Conservation (phyloP, 495 filamentous ascomycete species). For the Penicillium dipodomyicola region DNA sequence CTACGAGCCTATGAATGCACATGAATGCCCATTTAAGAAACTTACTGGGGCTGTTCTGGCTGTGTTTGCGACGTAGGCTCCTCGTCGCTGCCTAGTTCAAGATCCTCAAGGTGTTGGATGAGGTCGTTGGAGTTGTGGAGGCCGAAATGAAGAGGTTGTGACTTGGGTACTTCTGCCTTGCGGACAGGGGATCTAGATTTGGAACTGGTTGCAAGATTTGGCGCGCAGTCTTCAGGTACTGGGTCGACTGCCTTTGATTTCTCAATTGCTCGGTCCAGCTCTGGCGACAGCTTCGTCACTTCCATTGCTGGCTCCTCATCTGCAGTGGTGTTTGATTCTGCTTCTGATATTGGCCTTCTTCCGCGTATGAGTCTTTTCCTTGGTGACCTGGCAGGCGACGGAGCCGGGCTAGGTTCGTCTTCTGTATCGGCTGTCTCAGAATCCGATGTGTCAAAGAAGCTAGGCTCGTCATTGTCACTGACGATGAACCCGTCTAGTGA, state of each 20-base stretch:
- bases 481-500: slow-evolving; percentile 48
- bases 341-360: slow-evolving; percentile 27
- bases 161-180: background rate
- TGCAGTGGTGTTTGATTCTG: slow-evolving; percentile 16
- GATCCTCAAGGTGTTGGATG: slow-evolving; percentile 17
- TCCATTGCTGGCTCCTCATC: slow-evolving; percentile 16
- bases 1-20: slow-evolving; percentile 18
- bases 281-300: background rate
- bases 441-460: slow-evolving; percentile 39
- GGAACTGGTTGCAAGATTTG: background rate
- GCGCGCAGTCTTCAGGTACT: background rate
- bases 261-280: background rate
- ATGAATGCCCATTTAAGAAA: slow-evolving; percentile 3
- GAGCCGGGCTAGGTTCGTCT: slow-evolving; percentile 26
- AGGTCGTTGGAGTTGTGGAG: slow-evolving; percentile 13
- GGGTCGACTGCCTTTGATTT: background rate
- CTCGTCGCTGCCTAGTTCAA: slow-evolving; percentile 28
- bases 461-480: slow-evolving; percentile 46
- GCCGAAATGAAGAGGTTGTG: background rate
- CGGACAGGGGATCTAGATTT: too few relatives aligned
- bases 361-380: slow-evolving; percentile 40
- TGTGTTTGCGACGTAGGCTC: slow-evolving; percentile 23
- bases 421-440: slow-evolving; percentile 27
- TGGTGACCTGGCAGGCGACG: slow-evolving; percentile 25
- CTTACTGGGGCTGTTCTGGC: slow-evolving; percentile 26